A percentile compares a stretch with the other conserved stretches of the same genome.
Evolutionary conservation across 768 basidiomycete species (phyloP).

Genomic region (Phanerodontia chrysosporium): DNA sequence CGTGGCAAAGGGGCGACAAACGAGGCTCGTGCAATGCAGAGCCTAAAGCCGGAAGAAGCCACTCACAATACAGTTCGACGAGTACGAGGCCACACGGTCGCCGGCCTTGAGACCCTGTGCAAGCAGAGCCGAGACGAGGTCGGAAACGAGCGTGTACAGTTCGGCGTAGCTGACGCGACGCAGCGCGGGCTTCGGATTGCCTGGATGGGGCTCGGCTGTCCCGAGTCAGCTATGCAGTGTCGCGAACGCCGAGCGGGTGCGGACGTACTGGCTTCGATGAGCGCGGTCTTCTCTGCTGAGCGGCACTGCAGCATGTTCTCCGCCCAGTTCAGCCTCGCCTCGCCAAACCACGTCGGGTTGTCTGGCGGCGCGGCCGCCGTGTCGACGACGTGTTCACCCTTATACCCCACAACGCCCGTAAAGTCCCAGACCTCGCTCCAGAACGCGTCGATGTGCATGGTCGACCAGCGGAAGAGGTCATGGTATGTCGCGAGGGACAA

Average conservation of each 20-base stretch:
- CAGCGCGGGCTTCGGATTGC: conserved; percentile 38
- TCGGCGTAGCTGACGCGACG: conserved; percentile 51
- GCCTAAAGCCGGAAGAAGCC: conserved; percentile 8
- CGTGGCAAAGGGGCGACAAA: neutral
- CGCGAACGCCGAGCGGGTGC: neutral
- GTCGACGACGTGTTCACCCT: conserved; percentile 60
- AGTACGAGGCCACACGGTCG: conserved; percentile 73
- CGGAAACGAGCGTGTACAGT: conserved; percentile 52
- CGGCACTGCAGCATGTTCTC: conserved; percentile 72
- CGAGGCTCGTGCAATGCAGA: neutral
- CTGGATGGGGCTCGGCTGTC: conserved; percentile 59
- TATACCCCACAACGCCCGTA: conserved; percentile 55
- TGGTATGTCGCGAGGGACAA: conserved; percentile 49
- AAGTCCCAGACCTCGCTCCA: conserved; percentile 76
- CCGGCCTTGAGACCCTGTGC: conserved; percentile 52
- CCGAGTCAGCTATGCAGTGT: conserved; percentile 4
- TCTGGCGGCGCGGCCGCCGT: conserved; percentile 43
- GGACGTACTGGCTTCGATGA: conserved; percentile 60
- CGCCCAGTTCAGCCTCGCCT: conserved; percentile 71
- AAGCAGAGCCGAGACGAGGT: conserved; percentile 54
- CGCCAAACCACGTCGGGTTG: conserved; percentile 71
- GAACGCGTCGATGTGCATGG: conserved; percentile 53
- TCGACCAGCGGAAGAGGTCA: conserved; percentile 69
- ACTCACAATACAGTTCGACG: conserved; percentile 74
- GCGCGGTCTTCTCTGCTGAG: conserved; percentile 52